Base-by-base conservation (phyloP, 139 green algal genomes). In the Chlamydomonas schloesseri region DNA sequence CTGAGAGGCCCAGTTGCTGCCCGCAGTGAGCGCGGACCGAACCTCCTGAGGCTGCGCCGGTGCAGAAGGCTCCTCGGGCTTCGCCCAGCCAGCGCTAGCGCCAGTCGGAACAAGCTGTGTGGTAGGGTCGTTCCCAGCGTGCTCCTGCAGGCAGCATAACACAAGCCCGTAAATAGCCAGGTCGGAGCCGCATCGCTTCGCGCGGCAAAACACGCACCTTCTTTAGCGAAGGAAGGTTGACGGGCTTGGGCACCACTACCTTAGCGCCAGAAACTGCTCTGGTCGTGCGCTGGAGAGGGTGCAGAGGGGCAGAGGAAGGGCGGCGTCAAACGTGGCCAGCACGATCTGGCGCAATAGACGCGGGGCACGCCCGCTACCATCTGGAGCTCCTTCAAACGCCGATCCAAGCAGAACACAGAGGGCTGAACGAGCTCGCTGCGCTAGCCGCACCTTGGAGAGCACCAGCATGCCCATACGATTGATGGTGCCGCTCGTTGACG, bases 141-240 rank as follows among this genome's bases (percentile, higher is more conserved):
- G 94, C 75, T 97, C 95, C 95, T 97, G 88, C 74, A 81, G 28
- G 23, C 5, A 17, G 3, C 24, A 64, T 50, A 50, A 50, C n/a
- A n/a, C n/a, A n/a, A n/a, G n/a, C n/a, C n/a, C n/a, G n/a, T 50
- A 50, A 13, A 50, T 5, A 50, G 42, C 42, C 42, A 50, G 42
- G 42, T 50, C 6, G 42, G 5, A 13, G 6, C 42, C 57, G 57
- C 20, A 24, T 64, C 23, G 21, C 20, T 64, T 64, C 57, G 57
- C 23, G 21, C 23, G 57, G 57, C 57, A 24, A 64, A 80, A 23
- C 28, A 36, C 89, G 3, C 64, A 94, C 95, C 93, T 97, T 97
- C 82, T 94, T 95, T 26, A 97, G 90, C 5, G 94, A 97, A 0
- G 95, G 94, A 1, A 98, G 89, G 88, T 98, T 97, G 33, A 98